phyloP scores from a whole-genome alignment of 306 rosid species.

The Cicer chorassanicum region DNA sequence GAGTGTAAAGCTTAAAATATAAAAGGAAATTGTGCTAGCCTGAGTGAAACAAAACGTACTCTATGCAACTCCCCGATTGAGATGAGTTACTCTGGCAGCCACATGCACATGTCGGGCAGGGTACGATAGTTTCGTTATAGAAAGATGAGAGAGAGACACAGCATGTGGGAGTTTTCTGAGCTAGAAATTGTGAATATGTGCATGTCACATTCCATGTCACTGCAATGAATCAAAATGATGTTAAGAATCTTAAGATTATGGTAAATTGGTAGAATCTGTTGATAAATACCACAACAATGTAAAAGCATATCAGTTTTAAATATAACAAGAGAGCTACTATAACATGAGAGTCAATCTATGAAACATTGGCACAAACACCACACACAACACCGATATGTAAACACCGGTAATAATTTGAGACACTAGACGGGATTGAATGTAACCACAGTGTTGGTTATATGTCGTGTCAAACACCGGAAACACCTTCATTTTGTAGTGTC shows the following conservation, averaged over 20 bases:
- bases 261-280: background rate
- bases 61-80: constrained; percentile 63
- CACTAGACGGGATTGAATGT: no score
- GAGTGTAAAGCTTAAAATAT: constrained; percentile 4
- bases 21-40: constrained; percentile 10
- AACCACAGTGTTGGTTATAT: background rate
- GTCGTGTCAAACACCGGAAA: background rate
- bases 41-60: constrained; percentile 54
- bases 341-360: background rate
- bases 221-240: constrained; percentile 50
- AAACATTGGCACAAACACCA: no score
- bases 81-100: constrained; percentile 68
- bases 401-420: no score
- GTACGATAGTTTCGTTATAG: constrained; percentile 74
- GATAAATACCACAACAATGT: background rate
- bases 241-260: constrained; percentile 5
- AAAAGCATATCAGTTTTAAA: constrained; percentile 5
- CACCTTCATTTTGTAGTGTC: background rate
- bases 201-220: constrained; percentile 94
- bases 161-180: constrained; percentile 76
- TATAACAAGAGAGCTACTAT: background rate
- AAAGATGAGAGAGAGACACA: constrained; percentile 90
- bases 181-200: constrained; percentile 86
- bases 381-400: no score
- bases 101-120: constrained; percentile 81